Evolutionary conservation across 2,329 filamentous ascomycete genomes (phyloP).

Genomic region (Epichloe sylvatica): DNA sequence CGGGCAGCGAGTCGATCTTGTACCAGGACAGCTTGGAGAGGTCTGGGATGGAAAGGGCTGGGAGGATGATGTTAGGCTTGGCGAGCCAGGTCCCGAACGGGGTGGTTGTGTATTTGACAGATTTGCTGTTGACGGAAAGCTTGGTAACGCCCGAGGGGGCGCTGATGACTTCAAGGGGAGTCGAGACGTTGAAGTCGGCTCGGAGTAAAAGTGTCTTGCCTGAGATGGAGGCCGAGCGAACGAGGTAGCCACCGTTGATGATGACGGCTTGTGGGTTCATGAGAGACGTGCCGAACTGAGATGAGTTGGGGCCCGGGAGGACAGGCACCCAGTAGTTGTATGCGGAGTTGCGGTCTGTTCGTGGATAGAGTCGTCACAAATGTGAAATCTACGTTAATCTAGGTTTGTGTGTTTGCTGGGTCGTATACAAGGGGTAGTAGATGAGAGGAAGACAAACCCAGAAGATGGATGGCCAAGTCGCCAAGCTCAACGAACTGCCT

Average conservation of each 20-base stretch:
- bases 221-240: conserved; percentile 44
- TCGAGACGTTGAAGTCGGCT: conserved; percentile 54
- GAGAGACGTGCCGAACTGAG: conserved; percentile 20
- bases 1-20: conserved; percentile 56
- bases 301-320: conserved; percentile 22
- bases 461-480: conserved; percentile 28
- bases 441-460: conserved; percentile 13
- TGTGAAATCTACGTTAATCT: too few relatives aligned
- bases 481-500: conserved; percentile 20
- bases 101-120: conserved; percentile 21
- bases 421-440: too few relatives aligned
- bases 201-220: conserved; percentile 45
- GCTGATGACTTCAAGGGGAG: conserved; percentile 53
- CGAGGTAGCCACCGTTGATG: conserved; percentile 48
- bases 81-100: conserved; percentile 33
- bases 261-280: conserved; percentile 35
- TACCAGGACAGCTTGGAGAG: conserved; percentile 51
- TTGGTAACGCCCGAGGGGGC: conserved; percentile 35
- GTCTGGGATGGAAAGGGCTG: conserved; percentile 22
- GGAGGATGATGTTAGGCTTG: conserved; percentile 37
- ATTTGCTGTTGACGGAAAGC: conserved; percentile 28
- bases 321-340: conserved; percentile 58
- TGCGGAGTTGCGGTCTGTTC: conserved; percentile 45
- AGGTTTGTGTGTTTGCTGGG: background rate
- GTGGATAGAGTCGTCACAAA: background rate